Evolutionary conservation across 208 protist genomes (phyloP), one percentile per base, ranked within the genome.

Genomic region (Novymonas esmeraldas): DNA sequence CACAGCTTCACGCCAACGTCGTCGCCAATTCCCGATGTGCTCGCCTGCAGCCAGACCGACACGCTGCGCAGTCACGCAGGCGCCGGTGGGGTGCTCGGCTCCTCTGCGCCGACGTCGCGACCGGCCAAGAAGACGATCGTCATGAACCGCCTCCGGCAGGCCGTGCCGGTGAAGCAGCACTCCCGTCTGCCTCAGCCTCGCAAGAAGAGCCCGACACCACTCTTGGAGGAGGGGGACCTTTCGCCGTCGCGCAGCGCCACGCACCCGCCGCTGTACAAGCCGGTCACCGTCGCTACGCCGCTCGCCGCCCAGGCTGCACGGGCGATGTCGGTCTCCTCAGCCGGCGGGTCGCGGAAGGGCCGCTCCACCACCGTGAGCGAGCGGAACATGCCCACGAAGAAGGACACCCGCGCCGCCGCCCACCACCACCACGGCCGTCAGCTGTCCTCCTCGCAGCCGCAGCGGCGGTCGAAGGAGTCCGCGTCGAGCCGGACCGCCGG

Each of bases 51-150:
- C 34, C 31, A 3, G 29, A 46, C 39, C 31, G 57, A 22, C 18
- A 29, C 0, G 0, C 6, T 44, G 22, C 20, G 6, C 7, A 26
- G 20, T 16, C 6, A n/a, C 11, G 34, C 22, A 16, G 34, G n/a
- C 3, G 18, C 26, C 10, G 10, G 20, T 44, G 5, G 11, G 14
- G 6, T 26, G 16, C n/a, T 41, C 9, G 31, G 31, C 29, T n/a
- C 51, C 24, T 58, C 63, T 4, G 2, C 39, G 34, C 20, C 11
- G 26, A 9, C 49, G 7, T 7, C 39, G 24, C 20, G 6, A n/a
- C 57, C 18, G 39, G 14, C 58, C 6, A 75, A 72, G 24, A 80
- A 83, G 44, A 85, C 70, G 2, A 33, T 89, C 31, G 65, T 83
- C 9, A 78, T 68, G 22, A 80, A 89, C 31, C 74, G 45, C 31